Conservation (phyloP, 1,284 basidiomycete genomes). For the Schizophyllum amplum region DNA sequence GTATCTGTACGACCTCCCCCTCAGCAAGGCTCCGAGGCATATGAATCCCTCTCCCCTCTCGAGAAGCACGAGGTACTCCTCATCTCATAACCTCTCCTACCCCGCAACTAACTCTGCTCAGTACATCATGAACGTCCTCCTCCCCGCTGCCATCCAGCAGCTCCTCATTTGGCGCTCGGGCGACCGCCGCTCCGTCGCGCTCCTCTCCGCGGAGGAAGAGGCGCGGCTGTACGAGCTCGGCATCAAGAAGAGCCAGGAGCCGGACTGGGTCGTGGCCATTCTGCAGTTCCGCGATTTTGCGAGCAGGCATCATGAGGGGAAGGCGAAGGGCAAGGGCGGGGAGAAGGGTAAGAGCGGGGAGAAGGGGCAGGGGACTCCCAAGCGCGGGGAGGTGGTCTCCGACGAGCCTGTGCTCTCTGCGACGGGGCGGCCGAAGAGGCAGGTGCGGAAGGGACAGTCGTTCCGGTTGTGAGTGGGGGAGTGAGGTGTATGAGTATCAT, state of each 20-base stretch:
- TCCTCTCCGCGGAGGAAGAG: constrained; percentile 51
- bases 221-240: constrained; percentile 41
- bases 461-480: background rate
- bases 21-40: background rate
- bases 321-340: background rate
- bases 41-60: background rate
- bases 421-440: background rate
- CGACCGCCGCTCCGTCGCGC: constrained; percentile 35
- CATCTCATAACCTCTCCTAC: background rate
- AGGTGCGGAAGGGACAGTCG: background rate
- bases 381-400: background rate
- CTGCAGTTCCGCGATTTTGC: background rate
- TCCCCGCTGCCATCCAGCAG: constrained; percentile 62
- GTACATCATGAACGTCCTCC: constrained; percentile 65
- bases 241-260: constrained; percentile 36
- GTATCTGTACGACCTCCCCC: background rate
- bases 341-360: too few relatives aligned
- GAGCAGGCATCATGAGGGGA: background rate
- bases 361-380: too few relatives aligned
- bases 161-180: constrained; percentile 61
- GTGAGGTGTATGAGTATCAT: background rate
- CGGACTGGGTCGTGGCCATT: constrained; percentile 61
- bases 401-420: background rate
- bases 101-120: constrained; percentile 17
- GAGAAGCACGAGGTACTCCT: background rate